A percentile compares a stretch with the other conserved stretches of the same genome.
These are phyloP conservation scores for Suillus sp. DNA, from an alignment of 768 basidiomycete genomes.

Conservation along the genomic window DNA sequence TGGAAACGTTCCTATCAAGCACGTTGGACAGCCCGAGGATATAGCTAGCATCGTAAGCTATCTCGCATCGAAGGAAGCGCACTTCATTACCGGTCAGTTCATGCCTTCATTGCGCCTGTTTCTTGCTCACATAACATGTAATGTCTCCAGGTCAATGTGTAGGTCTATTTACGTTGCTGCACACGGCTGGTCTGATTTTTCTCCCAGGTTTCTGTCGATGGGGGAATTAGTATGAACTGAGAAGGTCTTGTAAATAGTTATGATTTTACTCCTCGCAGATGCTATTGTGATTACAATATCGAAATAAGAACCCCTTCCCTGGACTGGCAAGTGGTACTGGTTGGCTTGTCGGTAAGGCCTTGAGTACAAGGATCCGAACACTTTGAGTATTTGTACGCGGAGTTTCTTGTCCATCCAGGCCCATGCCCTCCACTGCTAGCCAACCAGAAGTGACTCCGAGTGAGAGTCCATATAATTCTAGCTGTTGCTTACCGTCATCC, in stretches of 20 bases:
- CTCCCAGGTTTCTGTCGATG: slow-evolving; percentile 14
- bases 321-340: neutral
- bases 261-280: neutral
- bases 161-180: slow-evolving; percentile 1
- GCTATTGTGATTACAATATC: neutral
- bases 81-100: slow-evolving; percentile 36
- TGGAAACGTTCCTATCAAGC: slow-evolving; percentile 17
- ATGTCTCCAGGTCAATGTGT: slow-evolving; percentile 19
- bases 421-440: no score
- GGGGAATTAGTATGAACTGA: slow-evolving; percentile 14
- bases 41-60: slow-evolving; percentile 37
- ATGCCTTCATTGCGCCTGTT: neutral
- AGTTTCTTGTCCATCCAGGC: no score
- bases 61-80: slow-evolving; percentile 36
- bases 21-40: slow-evolving; percentile 32
- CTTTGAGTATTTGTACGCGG: neutral
- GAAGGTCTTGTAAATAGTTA: neutral
- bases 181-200: neutral
- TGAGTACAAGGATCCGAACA: neutral
- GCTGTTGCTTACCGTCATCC: neutral
- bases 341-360: neutral
- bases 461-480: neutral
- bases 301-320: neutral
- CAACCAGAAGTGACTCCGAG: no score
- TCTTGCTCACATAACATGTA: neutral